These are phyloP conservation scores for Candida sp. DNA, from an alignment of 1,139 yeast genomes.

Conservation along the genomic window DNA sequence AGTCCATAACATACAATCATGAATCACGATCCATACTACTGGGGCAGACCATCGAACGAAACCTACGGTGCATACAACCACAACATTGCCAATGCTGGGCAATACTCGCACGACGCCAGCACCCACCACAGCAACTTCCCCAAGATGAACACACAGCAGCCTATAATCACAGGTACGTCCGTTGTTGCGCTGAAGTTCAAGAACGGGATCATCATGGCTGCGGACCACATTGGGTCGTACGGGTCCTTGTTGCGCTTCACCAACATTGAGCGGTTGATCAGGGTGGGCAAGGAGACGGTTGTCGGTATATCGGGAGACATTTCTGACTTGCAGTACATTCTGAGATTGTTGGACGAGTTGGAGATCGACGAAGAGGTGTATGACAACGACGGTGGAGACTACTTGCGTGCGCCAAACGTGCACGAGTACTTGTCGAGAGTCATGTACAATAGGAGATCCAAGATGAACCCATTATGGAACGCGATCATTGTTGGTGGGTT, in stretches of 20 bases:
- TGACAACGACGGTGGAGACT: conserved; percentile 77
- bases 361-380: conserved; percentile 75
- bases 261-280: conserved; percentile 81
- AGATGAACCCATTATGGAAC: conserved; percentile 98
- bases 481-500: conserved; percentile 91
- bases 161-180: conserved; percentile 96
- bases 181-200: conserved; percentile 90
- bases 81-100: conserved; percentile 63
- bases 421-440: conserved; percentile 88
- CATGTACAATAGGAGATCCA: conserved; percentile 85
- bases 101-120: conserved; percentile 7
- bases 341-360: conserved; percentile 76
- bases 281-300: conserved; percentile 83
- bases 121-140: conserved; percentile 49
- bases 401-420: conserved; percentile 82
- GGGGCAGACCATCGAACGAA: conserved; percentile 94
- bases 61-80: conserved; percentile 82
- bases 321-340: conserved; percentile 88
- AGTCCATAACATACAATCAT: conserved; percentile 33
- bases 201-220: conserved; percentile 93
- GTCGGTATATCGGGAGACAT: conserved; percentile 97
- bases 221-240: conserved; percentile 92
- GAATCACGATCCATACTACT: conserved; percentile 94
- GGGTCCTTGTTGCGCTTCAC: conserved; percentile 92
- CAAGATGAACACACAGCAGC: conserved; percentile 86